Percentiles rank a stretch among this genome's conserved stretches.
Evolutionary conservation across 139 green algal species (phyloP).

Genomic region (Volvox reticuliferus): DNA sequence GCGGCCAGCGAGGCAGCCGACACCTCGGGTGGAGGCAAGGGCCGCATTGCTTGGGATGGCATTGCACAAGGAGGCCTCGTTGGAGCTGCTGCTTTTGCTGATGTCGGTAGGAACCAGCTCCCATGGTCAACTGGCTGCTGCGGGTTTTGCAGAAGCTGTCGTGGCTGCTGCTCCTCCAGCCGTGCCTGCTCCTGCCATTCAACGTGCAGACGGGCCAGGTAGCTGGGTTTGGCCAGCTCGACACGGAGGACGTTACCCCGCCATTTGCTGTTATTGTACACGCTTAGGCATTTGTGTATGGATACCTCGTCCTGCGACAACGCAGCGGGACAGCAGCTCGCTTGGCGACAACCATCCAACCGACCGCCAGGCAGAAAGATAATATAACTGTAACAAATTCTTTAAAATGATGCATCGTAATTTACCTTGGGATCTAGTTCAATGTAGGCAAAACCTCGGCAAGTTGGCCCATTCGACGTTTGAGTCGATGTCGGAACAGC

Average conservation of each 20-base stretch:
- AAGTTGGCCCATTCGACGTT: background rate
- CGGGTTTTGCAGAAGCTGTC: background rate
- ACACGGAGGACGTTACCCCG: conserved; percentile 63
- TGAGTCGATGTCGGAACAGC: too few species aligned
- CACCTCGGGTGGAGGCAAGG: background rate
- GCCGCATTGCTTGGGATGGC: background rate
- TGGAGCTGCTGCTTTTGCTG: background rate
- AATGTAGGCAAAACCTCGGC: conserved; percentile 71
- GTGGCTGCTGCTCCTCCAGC: background rate
- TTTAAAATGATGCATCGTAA: background rate
- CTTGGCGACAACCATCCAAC: background rate
- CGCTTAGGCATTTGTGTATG: conserved; percentile 54
- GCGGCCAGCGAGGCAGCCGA: background rate
- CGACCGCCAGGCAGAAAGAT: too few species aligned
- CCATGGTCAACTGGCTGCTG: background rate
- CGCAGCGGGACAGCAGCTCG: background rate
- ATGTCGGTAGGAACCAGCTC: background rate
- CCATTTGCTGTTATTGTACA: conserved; percentile 77
- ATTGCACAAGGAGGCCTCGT: background rate
- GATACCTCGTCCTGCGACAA: conserved; percentile 40
- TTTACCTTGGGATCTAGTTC: conserved; percentile 57
- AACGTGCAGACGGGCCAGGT: conserved; percentile 30
- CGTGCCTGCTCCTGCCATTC: conserved; percentile 37
- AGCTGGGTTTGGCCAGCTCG: conserved; percentile 57
- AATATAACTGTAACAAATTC: too few species aligned